Evolutionary conservation across 164 flowering plant genomes (phyloP), one percentile per base, ranked within the genome.

Genomic region (Vitis riparia): DNA sequence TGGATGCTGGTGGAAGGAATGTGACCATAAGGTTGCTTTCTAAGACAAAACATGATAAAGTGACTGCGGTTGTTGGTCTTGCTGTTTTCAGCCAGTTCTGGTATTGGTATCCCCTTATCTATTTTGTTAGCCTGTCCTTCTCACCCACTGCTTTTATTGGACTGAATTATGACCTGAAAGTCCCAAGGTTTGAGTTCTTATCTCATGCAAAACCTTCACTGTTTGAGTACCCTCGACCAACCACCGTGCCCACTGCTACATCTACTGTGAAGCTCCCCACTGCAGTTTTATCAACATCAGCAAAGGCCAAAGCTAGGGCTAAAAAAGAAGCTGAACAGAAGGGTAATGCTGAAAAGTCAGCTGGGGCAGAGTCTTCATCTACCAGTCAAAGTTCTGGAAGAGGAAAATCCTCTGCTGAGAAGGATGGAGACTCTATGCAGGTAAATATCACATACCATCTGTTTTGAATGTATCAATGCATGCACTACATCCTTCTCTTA

Each of bases 1-100:
- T 96, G 67, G 99, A 96, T 79, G 99, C 99, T 67, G 99, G 98
- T 75, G 98, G 99, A 50, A 88, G 99, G 78, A 96, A 96, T 79
- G 98, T 96, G 70, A 96, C 98, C 3, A 92, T 96, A 61, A 85
- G 83, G 77, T 77, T 96, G 74, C 93, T 96, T 68, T 96, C 99
- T 0, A 96, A 91, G 81, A 84, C 93, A 52, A 93, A 91, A 73
- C 99, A 96, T 76, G 97, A 93, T 70, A 93, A 89, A 84, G 68
- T 93, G 32, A 96, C 97, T 65, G 98, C 99, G 37, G 91, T 93
- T 13, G 90, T 95, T 72, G 99, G 99, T 58, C 92, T 96, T 66
- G 98, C 99, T 63, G 95, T 96, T 55, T 96, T 96, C 71, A 91
- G 91, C 78, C 99, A 93, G 82, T 96, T 93, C 75, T 93, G 99